Evolutionary conservation across 2,329 filamentous ascomycete genomes (phyloP).

Genomic region (Colletotrichum sp.): DNA sequence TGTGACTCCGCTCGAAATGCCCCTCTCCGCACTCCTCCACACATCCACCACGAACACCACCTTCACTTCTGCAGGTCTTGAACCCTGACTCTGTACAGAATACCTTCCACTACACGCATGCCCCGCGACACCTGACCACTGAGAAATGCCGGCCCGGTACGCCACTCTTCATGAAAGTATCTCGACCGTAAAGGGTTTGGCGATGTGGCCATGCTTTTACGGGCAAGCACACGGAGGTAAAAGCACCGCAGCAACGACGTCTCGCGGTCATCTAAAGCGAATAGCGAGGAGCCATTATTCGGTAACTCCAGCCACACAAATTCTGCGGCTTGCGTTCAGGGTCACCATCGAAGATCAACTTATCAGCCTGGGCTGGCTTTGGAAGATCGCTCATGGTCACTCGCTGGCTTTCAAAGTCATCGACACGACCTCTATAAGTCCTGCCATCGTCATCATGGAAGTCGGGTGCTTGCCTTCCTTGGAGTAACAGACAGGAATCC

Average conservation of each 20-base stretch:
- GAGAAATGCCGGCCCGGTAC: constrained; percentile 19
- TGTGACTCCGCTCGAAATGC: constrained; percentile 1
- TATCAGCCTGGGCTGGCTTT: background rate
- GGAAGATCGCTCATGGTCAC: background rate
- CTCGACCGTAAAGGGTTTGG: background rate
- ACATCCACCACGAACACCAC: constrained; percentile 12
- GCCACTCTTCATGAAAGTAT: background rate
- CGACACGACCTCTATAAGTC: background rate
- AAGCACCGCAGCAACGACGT: background rate
- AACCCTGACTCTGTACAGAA: constrained; percentile 9
- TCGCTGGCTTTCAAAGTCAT: background rate
- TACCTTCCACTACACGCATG: background rate
- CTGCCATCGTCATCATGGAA: background rate
- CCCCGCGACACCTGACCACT: constrained; percentile 18
- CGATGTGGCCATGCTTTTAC: background rate
- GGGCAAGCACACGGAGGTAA: constrained; percentile 1
- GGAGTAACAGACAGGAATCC: background rate
- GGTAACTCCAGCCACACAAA: background rate
- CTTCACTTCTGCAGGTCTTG: constrained; percentile 4
- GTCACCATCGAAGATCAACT: background rate
- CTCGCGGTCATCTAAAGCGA: constrained; percentile 15
- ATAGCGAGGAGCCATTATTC: constrained; percentile 1
- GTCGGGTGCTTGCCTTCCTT: background rate
- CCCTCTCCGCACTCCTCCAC: constrained; percentile 19
- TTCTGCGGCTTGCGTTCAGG: background rate